A percentile compares a stretch with the other conserved stretches of the same genome.
These are phyloP conservation scores for Beauveria rudraprayagi DNA, from an alignment of 2,329 filamentous ascomycete genomes.

Conservation along the genomic window DNA sequence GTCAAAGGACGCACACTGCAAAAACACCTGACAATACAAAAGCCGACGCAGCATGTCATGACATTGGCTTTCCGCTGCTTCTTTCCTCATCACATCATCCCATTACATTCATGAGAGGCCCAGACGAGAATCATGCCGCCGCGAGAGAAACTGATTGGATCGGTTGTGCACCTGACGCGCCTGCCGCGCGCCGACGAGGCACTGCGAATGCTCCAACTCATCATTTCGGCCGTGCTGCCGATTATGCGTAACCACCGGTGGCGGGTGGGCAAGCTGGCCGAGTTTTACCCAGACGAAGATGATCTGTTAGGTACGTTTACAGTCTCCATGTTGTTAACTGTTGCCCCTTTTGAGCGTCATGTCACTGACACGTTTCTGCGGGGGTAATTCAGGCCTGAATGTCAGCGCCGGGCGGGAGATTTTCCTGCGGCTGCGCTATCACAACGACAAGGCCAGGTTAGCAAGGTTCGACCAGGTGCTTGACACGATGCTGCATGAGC, in stretches of 20 bases:
- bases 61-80: background rate
- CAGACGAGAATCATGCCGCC: slow-evolving; percentile 27
- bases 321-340: background rate
- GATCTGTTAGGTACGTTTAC: slow-evolving; percentile 57
- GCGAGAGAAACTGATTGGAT: slow-evolving; percentile 37
- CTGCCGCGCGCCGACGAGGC: slow-evolving; percentile 43
- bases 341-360: background rate
- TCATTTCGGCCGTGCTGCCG: slow-evolving; percentile 85
- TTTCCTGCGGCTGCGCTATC: slow-evolving; percentile 71
- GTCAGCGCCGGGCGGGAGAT: slow-evolving; percentile 70
- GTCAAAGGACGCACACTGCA: background rate
- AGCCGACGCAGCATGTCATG: background rate
- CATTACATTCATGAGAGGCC: background rate
- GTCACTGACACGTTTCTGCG: no score
- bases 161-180: slow-evolving; percentile 40
- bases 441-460: slow-evolving; percentile 67
- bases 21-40: background rate
- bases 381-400: slow-evolving; percentile 54
- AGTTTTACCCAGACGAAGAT: slow-evolving; percentile 72
- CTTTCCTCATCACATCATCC: background rate
- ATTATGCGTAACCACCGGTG: slow-evolving; percentile 85
- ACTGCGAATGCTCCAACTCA: slow-evolving; percentile 59
- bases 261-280: slow-evolving; percentile 69
- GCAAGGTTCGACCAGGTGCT: slow-evolving; percentile 70
- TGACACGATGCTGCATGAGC: slow-evolving; percentile 91